Evolutionary conservation across 306 rosid genomes (phyloP).

Genomic region (Macrotyloma uniflorum): DNA sequence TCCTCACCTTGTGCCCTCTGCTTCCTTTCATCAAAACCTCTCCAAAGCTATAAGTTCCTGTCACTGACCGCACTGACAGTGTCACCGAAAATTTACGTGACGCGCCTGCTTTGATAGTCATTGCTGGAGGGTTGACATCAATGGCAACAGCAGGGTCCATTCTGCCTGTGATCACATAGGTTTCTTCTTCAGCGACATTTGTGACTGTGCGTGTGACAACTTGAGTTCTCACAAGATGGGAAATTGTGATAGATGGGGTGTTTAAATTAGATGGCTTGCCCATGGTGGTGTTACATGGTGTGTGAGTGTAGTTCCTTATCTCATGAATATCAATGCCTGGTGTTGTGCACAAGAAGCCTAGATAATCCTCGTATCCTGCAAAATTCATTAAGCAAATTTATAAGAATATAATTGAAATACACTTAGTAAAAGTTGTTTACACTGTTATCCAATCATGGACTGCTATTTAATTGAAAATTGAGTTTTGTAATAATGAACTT

Average conservation of each 20-base stretch:
- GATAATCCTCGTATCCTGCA: constrained; percentile 83
- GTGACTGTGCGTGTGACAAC: constrained; percentile 77
- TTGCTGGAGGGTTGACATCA: constrained; percentile 81
- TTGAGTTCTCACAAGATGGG: constrained; percentile 81
- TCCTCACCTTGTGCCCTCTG: constrained; percentile 95
- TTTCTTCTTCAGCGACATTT: constrained; percentile 89
- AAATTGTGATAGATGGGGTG: constrained; percentile 81
- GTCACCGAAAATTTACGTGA: constrained; percentile 66
- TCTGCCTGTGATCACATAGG: constrained; percentile 76
- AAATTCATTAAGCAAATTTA: constrained; percentile 14
- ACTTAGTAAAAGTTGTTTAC: background rate
- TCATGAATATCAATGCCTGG: constrained; percentile 75
- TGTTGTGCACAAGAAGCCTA: constrained; percentile 96
- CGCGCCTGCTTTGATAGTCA: constrained; percentile 75
- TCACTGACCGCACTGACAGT: constrained; percentile 72
- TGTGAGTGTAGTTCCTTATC: constrained; percentile 72
- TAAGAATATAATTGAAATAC: background rate
- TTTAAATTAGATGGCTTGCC: constrained; percentile 85
- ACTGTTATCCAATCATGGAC: background rate
- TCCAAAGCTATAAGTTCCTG: constrained; percentile 81
- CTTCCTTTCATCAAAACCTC: constrained; percentile 89
- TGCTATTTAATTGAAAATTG: background rate
- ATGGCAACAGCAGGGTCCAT: constrained; percentile 90
- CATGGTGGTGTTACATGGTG: constrained; percentile 75
- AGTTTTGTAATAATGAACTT: background rate